Conservation (phyloP, 176 grass and related monocot genomes). For the Chrysopogon serrulatus region DNA sequence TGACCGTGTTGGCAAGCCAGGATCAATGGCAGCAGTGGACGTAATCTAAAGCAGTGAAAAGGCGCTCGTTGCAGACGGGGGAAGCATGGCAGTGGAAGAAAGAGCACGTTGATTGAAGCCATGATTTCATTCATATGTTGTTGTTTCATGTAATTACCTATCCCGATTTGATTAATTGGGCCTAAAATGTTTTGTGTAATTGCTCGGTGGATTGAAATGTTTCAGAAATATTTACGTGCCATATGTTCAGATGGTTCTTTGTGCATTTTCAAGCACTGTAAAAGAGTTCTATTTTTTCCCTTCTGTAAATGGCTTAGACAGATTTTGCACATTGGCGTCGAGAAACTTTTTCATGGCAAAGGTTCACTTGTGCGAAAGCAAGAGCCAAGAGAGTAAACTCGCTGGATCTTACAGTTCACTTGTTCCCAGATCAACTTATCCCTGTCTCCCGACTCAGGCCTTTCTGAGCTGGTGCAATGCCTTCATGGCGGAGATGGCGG, state of each 20-base stretch:
- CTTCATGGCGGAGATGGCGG: slow-evolving; percentile 57
- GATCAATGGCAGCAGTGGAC: neutral
- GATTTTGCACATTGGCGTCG: neutral
- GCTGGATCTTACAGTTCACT: neutral
- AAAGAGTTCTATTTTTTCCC: neutral
- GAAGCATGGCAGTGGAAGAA: neutral
- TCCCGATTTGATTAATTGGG: neutral
- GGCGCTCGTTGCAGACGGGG: neutral
- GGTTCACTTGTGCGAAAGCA: neutral
- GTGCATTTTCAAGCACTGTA: too few species aligned
- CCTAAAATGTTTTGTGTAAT: neutral
- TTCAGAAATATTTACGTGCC: neutral
- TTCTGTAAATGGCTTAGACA: neutral
- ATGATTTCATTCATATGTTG: neutral
- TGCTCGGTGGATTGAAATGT: neutral
- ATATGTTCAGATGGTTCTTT: neutral
- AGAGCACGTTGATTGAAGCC: neutral
- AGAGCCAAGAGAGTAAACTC: neutral
- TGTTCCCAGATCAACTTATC: too few species aligned
- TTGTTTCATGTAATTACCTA: neutral
- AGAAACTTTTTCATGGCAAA: neutral
- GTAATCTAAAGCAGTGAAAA: neutral
- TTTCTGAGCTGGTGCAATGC: slow-evolving; percentile 45
- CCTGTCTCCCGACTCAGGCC: neutral
- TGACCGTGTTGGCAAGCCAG: neutral